Conservation (phyloP, 2,329 filamentous ascomycete genomes). For the Diaporthe sp. region DNA sequence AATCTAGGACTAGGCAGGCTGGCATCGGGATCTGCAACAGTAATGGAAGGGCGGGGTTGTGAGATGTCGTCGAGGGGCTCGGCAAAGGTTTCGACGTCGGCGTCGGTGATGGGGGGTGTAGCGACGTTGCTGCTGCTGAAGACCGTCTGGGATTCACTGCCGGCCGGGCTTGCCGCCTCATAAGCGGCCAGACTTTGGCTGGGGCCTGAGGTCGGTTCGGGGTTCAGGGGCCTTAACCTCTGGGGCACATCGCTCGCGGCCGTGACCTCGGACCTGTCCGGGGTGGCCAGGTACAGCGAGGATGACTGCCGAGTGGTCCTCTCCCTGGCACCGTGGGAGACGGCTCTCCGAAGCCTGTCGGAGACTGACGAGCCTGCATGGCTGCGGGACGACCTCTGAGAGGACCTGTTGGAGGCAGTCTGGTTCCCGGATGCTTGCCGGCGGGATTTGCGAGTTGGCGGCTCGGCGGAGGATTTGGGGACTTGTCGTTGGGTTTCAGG, state of each 20-base stretch:
- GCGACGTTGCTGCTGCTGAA: constrained; percentile 73
- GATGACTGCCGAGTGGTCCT: constrained; percentile 38
- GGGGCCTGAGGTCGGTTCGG: constrained; percentile 56
- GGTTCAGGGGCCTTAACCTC: constrained; percentile 53
- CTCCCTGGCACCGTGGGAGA: constrained; percentile 45
- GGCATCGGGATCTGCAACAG: constrained; percentile 82
- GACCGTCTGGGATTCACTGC: constrained; percentile 66
- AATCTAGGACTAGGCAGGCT: constrained; percentile 94
- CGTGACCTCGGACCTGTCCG: constrained; percentile 64
- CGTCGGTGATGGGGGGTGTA: constrained; percentile 80
- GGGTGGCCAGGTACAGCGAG: constrained; percentile 61
- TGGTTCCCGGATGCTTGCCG: constrained; percentile 49
- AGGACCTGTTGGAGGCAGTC: constrained; percentile 43
- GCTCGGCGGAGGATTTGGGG: constrained; percentile 41
- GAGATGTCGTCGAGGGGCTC: constrained; percentile 59
- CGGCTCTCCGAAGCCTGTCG: constrained; percentile 52
- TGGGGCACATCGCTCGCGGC: constrained; percentile 47
- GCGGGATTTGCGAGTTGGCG: constrained; percentile 45
- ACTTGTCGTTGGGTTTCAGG: constrained; percentile 41
- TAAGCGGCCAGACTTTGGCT: constrained; percentile 53
- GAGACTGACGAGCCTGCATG: constrained; percentile 45
- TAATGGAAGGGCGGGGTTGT: constrained; percentile 69
- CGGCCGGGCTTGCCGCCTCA: constrained; percentile 62
- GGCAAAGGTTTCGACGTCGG: constrained; percentile 71
- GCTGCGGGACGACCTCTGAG: constrained; percentile 44